phyloP scores from a whole-genome alignment of 805 yeast species.

The Candida silvicultrix region DNA sequence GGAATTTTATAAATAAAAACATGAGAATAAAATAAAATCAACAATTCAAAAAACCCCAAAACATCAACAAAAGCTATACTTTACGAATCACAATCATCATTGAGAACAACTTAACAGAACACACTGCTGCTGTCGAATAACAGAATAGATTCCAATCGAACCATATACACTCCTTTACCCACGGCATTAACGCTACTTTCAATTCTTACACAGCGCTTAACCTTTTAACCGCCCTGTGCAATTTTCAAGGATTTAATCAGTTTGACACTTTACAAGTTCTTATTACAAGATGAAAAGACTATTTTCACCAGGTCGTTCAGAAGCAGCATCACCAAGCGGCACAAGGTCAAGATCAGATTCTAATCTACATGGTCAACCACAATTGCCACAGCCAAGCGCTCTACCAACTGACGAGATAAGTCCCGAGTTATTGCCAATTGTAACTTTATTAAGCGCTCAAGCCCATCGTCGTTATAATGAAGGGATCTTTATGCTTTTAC shows the following conservation, averaged over 20 bases:
- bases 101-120: neutral
- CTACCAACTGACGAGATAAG: constrained; percentile 10
- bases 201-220: no score
- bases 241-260: neutral
- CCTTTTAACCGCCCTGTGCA: neutral
- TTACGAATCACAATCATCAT: no score
- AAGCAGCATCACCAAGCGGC: constrained; percentile 10
- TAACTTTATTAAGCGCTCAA: constrained; percentile 68
- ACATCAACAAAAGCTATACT: no score
- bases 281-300: constrained; percentile 19
- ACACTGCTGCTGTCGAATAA: no score
- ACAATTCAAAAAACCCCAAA: neutral
- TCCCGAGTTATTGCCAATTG: constrained; percentile 55
- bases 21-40: neutral
- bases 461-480: constrained; percentile 69
- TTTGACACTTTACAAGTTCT: neutral
- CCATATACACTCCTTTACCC: no score
- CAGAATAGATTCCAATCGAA: no score
- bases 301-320: constrained; percentile 17
- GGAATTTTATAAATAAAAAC: neutral
- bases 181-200: no score
- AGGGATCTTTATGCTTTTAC: constrained; percentile 68
- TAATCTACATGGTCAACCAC: constrained; percentile 1
- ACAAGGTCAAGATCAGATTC: neutral
- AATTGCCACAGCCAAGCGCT: neutral